Evolutionary conservation across 148 eudicot species (phyloP), one percentile per base, ranked within the genome.

Genomic region (Camellia granthamiana): DNA sequence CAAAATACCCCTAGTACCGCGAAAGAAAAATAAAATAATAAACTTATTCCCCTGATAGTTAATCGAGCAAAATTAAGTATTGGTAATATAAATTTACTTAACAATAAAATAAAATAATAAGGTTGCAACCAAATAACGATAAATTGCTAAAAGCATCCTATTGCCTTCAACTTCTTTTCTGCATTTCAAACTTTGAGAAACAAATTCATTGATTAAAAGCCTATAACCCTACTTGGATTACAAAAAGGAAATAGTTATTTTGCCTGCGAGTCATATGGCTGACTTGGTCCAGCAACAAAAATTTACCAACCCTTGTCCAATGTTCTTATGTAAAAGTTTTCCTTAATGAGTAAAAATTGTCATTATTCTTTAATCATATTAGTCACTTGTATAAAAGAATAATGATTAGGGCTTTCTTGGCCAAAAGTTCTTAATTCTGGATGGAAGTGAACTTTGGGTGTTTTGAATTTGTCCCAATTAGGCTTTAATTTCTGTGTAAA

Each of bases 361-460:
- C 18, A 7, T 30, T 76, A 4, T 18, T 18, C 16, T 61, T 77
- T 2, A 14, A 64, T 51, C 21, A 30, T 23, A 6, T 14, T 47
- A 14, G 38, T 21, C 38, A 49, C 41, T 58, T 49, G 11, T 8
- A 12, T 38, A 12, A 52, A 66, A 5, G 16, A 15, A 30, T 47
- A 66, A n/a, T 58, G 43, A 2, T 16, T 15, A 23, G 30, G 11
- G 72, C 5, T 49, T 77, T 63, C 16, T 38, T 68, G 63, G 61
- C 55, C 16, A 78, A 55, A 13, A 69, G 44, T 54, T 30, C 18
- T 47, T 55, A 23, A 68, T 77, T 78, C 51, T 69, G 51, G 54
- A 41, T 56, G 52, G 4, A 13, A 69, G 41, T 69, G 49, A 52
- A 51, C 7, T 38, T 51, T 23, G 44, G 59, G 15, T 5, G 18